A percentile compares a stretch with the other conserved stretches of the same genome.
These are phyloP conservation scores for Stromatinia cepivora DNA, from an alignment of 2,329 filamentous ascomycete species.

Conservation along the genomic window DNA sequence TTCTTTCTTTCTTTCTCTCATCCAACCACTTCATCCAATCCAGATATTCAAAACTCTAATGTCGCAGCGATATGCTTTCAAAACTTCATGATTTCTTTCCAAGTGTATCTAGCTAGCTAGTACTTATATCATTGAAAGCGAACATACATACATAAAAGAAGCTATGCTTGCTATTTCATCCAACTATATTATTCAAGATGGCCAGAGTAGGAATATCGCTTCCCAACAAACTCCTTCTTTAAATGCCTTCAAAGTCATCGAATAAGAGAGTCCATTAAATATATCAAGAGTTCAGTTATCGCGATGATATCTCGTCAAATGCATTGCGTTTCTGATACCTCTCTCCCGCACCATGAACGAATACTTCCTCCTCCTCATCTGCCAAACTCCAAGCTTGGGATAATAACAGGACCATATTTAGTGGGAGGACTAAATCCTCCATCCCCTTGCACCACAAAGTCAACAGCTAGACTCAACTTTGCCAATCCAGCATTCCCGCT, in stretches of 20 bases:
- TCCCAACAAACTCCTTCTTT: conserved; percentile 29
- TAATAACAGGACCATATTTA: conserved; percentile 95
- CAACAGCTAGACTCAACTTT: conserved; percentile 84
- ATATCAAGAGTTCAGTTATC: not conserved
- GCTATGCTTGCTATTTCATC: not conserved
- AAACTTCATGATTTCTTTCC: not conserved
- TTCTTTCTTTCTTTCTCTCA: too few relatives aligned
- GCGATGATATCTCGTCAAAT: not conserved
- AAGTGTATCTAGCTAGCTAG: not conserved
- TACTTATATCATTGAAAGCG: not conserved
- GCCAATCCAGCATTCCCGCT: conserved; percentile 48
- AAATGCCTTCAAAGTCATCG: conserved; percentile 25
- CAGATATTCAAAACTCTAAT: not conserved
- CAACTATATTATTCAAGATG: not conserved
- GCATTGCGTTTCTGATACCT: not conserved
- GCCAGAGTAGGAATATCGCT: conserved; percentile 8
- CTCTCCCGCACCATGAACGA: not conserved
- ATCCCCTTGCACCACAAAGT: conserved; percentile 96
- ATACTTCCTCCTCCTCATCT: conserved; percentile 39
- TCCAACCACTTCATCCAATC: too few relatives aligned
- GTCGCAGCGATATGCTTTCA: not conserved
- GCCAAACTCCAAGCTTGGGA: conserved; percentile 81
- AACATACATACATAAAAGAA: not conserved
- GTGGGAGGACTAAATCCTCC: conserved; percentile 77
- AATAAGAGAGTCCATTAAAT: not conserved